Conservation (phyloP, 2,329 filamentous ascomycete genomes). For the Ceratocystiopsis sp. region DNA sequence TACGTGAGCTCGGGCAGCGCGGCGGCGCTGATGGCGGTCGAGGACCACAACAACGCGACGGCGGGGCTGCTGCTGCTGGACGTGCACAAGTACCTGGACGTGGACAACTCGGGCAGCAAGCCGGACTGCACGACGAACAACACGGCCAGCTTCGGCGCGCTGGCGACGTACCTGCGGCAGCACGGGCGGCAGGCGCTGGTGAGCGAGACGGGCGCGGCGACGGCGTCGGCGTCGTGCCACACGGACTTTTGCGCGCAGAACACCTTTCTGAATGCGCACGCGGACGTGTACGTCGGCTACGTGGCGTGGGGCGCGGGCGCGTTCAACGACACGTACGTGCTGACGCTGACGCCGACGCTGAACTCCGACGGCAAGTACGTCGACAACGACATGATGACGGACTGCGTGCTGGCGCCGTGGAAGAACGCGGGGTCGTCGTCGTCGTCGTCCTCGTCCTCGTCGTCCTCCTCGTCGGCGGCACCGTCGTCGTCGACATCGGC, state of each 20-base stretch:
- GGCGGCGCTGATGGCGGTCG: conserved; percentile 32
- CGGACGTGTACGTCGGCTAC: conserved; percentile 15
- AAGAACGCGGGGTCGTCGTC: neutral
- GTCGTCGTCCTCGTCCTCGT: neutral
- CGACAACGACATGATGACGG: conserved; percentile 8
- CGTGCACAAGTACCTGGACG: conserved; percentile 44
- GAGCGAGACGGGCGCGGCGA: conserved; percentile 21
- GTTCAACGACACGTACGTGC: conserved; percentile 13
- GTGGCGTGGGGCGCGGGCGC: conserved; percentile 15
- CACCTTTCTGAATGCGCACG: conserved; percentile 17
- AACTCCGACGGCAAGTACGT: conserved; percentile 2
- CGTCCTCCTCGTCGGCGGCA: neutral
- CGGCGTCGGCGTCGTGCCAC: conserved; percentile 16
- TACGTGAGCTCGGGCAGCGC: conserved; percentile 33
- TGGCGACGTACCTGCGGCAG: conserved; percentile 19
- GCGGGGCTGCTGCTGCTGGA: conserved; percentile 36
- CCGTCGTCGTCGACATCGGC: neutral
- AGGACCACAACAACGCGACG: conserved; percentile 40
- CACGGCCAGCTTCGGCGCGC: conserved; percentile 16
- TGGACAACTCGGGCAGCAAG: conserved; percentile 36
- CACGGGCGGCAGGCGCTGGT: conserved; percentile 18
- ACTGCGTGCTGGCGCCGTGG: conserved; percentile 9
- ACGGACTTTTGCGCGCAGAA: conserved; percentile 17
- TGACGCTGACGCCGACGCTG: conserved; percentile 13
- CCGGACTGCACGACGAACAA: conserved; percentile 33